Evolutionary conservation across 2,329 filamentous ascomycete genomes (phyloP), one percentile per base, ranked within the genome.

Genomic region (Nothomitra cinnamomea): DNA sequence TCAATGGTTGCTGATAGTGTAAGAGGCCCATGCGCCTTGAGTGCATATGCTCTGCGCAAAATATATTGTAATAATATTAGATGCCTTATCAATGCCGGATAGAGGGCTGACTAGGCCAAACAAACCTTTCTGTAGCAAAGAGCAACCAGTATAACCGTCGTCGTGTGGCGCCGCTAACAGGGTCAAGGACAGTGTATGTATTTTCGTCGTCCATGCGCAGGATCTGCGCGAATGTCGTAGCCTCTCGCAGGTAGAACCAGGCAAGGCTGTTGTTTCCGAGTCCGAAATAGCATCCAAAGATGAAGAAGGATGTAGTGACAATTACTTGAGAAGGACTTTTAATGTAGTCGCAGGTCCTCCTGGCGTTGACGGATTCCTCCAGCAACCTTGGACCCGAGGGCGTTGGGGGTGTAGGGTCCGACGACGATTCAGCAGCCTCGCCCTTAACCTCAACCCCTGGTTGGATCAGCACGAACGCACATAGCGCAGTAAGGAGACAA

Each of bases 241-340:
- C 83, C 66, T 92, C 85, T 24, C 85, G 79, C 8, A 90, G 70
- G 63, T 87, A 80, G 62, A 81, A 88, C 85, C 85, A 90, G 1
- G 84, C 85, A 64, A 81, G 80, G 57, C 84, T 80, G 63, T 88
- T 83, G 63, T 81, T 73, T 57, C 87, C 83, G 48, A 86, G 69
- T 38, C 79, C 82, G 56, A 83, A 82, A 63, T 83, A 79, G 55
- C 81, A 82, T 38, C 78, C 82, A 60, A 86, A 88, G 24, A 90
- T 65, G 64, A 90, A 88, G 65, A 85, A 87, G 53, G 82, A 87
- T n/a, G 83, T 87, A 55, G 81, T 78, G 12, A 86, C 65, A 45
- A 70, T 75, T 59, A 78, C 78, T 55, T 76, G 64, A 7, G 71
- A 77, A 6, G 79, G 73, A 13, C 68, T 68, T 52, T 78, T 76